Evolutionary conservation across 2,329 filamentous ascomycete species (phyloP), one percentile per base, ranked within the genome.

Genomic region (Phyllosticta capitalensis): DNA sequence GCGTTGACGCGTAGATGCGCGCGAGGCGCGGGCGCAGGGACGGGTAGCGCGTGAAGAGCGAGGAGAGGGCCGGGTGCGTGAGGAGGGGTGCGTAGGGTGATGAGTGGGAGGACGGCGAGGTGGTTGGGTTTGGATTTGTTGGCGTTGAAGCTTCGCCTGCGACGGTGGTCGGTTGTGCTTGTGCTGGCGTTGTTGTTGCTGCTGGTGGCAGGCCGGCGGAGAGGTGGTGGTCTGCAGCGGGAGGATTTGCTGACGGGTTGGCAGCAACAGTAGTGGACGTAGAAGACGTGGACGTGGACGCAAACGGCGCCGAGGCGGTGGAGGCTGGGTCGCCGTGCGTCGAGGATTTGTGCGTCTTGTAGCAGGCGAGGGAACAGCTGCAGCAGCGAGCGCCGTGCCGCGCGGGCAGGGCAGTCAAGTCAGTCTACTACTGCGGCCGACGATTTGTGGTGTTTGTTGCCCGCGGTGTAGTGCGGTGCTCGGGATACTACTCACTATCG

Each of bases 331-430:
- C 5, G n/a, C 4, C 1, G 17, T 19, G 33, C 19, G 52, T 55
- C 52, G 53, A 55, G 58, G 58, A 14, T 30, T 59, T 59, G 52
- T 59, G 58, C 22, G 53, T 21, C 19, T 55, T 59, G 58, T 51
- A 59, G 58, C 58, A 59, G 58, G 19, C 17, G 28, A 59, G 52
- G 20, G 58, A 59, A 45, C 58, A 59, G 48, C 58, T 59, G 48
- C 17, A 7, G 17, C 50, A 17, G 2, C 38, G n/a, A 17, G 2
- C 38, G n/a, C 38, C 14, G n/a, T n/a, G 24, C 38, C 38, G 38
- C 38, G 38, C 38, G 38, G 38, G 38, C 38, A 45, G 38, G 38
- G 38, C 38, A 45, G 14, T 45, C 38, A n/a, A 5, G 38, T 45
- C 17, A 45, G 38, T n/a, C 1, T 45, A 2, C 7, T 26, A 26